Conservation (phyloP, 1,139 yeast species). For the Pichia sp. region DNA sequence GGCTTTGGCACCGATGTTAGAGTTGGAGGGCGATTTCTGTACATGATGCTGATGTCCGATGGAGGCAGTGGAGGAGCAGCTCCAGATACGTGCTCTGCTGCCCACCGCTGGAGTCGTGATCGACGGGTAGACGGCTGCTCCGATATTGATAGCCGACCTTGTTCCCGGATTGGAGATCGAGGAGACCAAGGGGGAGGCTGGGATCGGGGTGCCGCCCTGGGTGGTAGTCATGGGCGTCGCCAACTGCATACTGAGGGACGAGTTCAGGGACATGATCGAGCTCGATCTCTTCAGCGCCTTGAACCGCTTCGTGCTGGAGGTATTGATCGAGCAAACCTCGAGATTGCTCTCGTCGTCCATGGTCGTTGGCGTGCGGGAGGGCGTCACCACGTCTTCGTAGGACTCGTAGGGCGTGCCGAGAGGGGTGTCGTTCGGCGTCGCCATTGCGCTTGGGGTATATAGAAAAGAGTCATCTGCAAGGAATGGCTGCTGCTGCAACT, state of each 20-base stretch:
- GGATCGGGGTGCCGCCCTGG: slow-evolving; percentile 9
- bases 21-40: slow-evolving; percentile 3
- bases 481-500: slow-evolving; percentile 2
- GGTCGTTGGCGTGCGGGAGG: slow-evolving; percentile 3
- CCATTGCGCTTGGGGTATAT: slow-evolving; percentile 16
- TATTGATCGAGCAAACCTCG: slow-evolving; percentile 26
- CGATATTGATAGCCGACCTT: not conserved
- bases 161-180: not conserved
- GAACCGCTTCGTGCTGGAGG: slow-evolving; percentile 26
- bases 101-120: slow-evolving; percentile 1
- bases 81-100: slow-evolving; percentile 9
- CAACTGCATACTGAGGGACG: slow-evolving; percentile 19
- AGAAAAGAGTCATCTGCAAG: slow-evolving; percentile 7
- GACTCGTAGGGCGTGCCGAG: slow-evolving; percentile 9
- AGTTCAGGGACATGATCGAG: slow-evolving; percentile 26
- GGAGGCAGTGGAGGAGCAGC: slow-evolving; percentile 12
- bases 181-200: slow-evolving; percentile 13
- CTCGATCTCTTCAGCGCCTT: slow-evolving; percentile 26
- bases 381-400: slow-evolving; percentile 2
- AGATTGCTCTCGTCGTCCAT: slow-evolving; percentile 21
- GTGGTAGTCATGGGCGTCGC: slow-evolving; percentile 15
- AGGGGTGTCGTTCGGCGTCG: slow-evolving; percentile 17
- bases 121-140: not conserved
- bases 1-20: slow-evolving; percentile 2
- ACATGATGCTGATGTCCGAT: slow-evolving; percentile 1